Percentiles rank a stretch among this genome's conserved stretches.
phyloP scores from a whole-genome alignment of 768 basidiomycete genomes.

The Termitomyces sp. region DNA sequence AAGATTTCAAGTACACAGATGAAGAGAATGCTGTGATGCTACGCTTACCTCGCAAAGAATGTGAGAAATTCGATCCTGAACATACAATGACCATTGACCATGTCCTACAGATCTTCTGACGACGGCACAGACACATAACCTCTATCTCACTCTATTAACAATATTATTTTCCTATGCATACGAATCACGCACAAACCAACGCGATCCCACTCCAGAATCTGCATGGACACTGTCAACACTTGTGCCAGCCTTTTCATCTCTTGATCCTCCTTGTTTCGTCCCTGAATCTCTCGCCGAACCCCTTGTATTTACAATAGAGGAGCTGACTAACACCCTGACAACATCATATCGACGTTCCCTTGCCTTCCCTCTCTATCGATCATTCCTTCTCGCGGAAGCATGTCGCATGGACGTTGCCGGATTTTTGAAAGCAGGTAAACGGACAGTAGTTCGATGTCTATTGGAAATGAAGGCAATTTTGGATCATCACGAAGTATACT shows the following conservation, averaged over 20 bases:
- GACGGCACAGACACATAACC: conserved; percentile 45
- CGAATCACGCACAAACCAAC: conserved; percentile 71
- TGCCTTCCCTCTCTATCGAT: conserved; percentile 75
- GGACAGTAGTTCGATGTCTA: conserved; percentile 57
- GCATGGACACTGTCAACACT: conserved; percentile 80
- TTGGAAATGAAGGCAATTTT: conserved; percentile 69
- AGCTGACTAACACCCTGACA: conserved; percentile 46
- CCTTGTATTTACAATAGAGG: conserved; percentile 33
- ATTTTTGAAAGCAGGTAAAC: conserved; percentile 55
- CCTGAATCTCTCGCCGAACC: conserved; percentile 22
- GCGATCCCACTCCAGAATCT: conserved; percentile 83
- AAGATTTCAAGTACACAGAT: conserved; percentile 56
- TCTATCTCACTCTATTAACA: conserved; percentile 67
- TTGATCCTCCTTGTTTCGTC: conserved; percentile 71
- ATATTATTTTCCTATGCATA: conserved; percentile 80
- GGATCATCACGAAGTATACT: conserved; percentile 82
- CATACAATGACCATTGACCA: not conserved
- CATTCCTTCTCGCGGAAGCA: conserved; percentile 65
- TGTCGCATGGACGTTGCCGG: conserved; percentile 62
- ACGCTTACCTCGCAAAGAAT: conserved; percentile 49
- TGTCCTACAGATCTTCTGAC: conserved; percentile 53
- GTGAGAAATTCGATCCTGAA: conserved; percentile 23
- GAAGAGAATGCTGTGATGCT: conserved; percentile 68
- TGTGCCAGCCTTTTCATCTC: conserved; percentile 75
- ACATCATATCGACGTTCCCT: conserved; percentile 72